Base-by-base conservation (phyloP, 768 basidiomycete species). In the Tulasnella sp. region DNA sequence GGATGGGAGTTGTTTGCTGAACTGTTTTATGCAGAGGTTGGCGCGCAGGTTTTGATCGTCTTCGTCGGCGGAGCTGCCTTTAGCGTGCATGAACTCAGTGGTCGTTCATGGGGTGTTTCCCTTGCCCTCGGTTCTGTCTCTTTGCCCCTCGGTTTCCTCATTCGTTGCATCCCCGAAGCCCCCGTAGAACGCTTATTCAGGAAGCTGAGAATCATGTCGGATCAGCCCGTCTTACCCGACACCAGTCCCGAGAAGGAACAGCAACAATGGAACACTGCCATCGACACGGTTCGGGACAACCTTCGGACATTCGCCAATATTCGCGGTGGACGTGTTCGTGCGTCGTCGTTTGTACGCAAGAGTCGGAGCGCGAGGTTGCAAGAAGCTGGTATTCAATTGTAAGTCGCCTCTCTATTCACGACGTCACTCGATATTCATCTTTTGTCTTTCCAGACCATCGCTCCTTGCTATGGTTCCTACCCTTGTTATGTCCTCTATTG, bases 61-160 rank as follows among this genome's bases (percentile, higher is more conserved):
- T 89, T 91, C 65, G 76, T 98, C 40, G 94, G 92, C 37, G 85
- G 87, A 34, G 77, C 86, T 2, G 93, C 92, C 0, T 98, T 99
- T 75, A 82, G 86, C 65, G 94, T 97, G 7, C 83, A 80, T 0
- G 74, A 67, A 6, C 81, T 98, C 49, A 72, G 73, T 36, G 90
- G 86, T 7, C 80, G 79, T 37, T 90, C 94, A 68, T 99, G 96
- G 96, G 92, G 81, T 52, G 88, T 98, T 62, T 86, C 88, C 0
- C 72, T 99, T 36, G 83, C 89, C 48, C 77, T 97, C 32, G 96
- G 94, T 34, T 61, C 84, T 40, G 78, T 91, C 45, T 84, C 96
- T 8, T 80, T 98, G 42, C 96, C 94, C 4, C 75, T 94, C 63
- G 96, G 90, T 51, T 82, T 74, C 35, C 65, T 91, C 61, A 77